Evolutionary conservation across 139 green algal genomes (phyloP).

Genomic region (Chlorella sp.): DNA sequence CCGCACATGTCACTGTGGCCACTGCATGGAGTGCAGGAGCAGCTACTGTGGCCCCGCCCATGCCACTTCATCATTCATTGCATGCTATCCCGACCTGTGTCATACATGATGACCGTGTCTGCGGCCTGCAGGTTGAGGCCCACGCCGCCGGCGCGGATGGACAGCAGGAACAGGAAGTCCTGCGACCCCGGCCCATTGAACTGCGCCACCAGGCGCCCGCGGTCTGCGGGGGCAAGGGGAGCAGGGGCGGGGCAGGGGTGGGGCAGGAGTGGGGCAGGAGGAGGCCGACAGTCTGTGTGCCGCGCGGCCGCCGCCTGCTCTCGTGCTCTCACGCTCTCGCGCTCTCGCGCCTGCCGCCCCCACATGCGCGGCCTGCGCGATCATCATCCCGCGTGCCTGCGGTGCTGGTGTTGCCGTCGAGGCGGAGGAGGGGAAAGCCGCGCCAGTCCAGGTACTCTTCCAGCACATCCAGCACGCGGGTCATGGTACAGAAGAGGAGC

Average conservation of each 20-base stretch:
- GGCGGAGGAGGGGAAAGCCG: slow-evolving; percentile 87
- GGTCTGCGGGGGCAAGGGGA: neutral
- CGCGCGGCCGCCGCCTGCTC: too few relatives aligned
- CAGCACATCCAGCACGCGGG: slow-evolving; percentile 90
- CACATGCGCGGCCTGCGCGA: neutral
- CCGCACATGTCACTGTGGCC: too few relatives aligned
- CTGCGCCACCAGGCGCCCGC: too few relatives aligned
- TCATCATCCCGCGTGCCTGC: neutral
- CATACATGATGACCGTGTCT: slow-evolving; percentile 80
- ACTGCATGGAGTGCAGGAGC: too few relatives aligned
- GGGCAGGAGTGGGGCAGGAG: too few relatives aligned
- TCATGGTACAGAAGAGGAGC: slow-evolving; percentile 92
- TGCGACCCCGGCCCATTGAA: neutral
- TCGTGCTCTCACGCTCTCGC: too few relatives aligned
- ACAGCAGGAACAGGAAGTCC: slow-evolving; percentile 97
- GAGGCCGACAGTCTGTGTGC: too few relatives aligned
- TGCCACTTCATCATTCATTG: too few relatives aligned
- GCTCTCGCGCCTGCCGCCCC: too few relatives aligned
- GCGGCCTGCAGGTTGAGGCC: slow-evolving; percentile 87
- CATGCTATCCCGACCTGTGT: slow-evolving; percentile 10
- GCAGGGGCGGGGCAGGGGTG: neutral
- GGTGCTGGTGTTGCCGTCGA: slow-evolving; percentile 88
- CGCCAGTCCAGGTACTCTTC: slow-evolving; percentile 90
- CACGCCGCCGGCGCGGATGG: slow-evolving; percentile 84
- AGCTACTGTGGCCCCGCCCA: too few relatives aligned